A percentile compares a stretch with the other conserved stretches of the same genome.
These are phyloP conservation scores for Saitozyma podzolica DNA, from an alignment of 768 basidiomycete species.

Conservation along the genomic window DNA sequence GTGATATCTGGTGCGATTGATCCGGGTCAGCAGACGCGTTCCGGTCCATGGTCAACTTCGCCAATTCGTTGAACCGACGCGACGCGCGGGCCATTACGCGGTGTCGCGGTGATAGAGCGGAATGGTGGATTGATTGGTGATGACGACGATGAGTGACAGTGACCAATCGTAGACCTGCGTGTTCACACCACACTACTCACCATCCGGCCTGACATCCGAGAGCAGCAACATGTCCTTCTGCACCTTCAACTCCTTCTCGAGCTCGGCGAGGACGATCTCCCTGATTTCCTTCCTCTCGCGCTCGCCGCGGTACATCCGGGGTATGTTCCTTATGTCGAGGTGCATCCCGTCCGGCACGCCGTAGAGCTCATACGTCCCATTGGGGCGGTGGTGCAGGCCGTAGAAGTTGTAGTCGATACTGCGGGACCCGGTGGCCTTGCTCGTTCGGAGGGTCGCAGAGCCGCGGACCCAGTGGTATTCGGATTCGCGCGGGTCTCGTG, in stretches of 20 bases:
- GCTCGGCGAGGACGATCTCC: constrained; percentile 40
- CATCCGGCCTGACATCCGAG: constrained; percentile 28
- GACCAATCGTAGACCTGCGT: not conserved
- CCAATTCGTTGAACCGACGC: too few species aligned
- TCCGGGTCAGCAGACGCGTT: not conserved
- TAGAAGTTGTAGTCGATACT: constrained; percentile 41
- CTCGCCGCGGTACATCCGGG: constrained; percentile 22
- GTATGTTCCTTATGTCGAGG: constrained; percentile 47
- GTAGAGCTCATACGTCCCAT: constrained; percentile 46
- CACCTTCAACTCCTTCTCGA: constrained; percentile 38
- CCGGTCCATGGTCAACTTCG: too few species aligned
- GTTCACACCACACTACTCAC: constrained; percentile 17
- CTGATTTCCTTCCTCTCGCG: constrained; percentile 21
- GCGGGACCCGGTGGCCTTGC: constrained; percentile 7
- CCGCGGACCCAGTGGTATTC: constrained; percentile 48
- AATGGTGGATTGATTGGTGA: not conserved
- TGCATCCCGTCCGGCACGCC: constrained; percentile 42
- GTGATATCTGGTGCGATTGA: constrained; percentile 5
- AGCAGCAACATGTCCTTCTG: constrained; percentile 28
- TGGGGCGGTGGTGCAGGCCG: constrained; percentile 43
- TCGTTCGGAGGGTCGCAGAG: constrained; percentile 12
- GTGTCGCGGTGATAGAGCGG: too few species aligned
- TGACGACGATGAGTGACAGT: too few species aligned
- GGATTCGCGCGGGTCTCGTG: not conserved
- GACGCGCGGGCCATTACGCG: too few species aligned